Percentiles rank a stretch among this genome's conserved stretches.
These are phyloP conservation scores for Rosa multiflora DNA, from an alignment of 306 rosid species.

Conservation along the genomic window DNA sequence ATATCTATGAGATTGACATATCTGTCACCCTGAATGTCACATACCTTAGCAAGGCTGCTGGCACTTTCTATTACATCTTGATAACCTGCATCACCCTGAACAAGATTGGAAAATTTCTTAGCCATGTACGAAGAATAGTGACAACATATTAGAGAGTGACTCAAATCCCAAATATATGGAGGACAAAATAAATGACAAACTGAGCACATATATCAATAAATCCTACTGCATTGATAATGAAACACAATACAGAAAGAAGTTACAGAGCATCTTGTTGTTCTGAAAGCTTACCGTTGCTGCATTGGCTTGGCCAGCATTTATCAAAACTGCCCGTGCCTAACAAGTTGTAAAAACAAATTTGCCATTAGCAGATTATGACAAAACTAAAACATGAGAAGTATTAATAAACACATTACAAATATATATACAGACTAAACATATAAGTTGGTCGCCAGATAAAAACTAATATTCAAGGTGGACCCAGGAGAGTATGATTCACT, in stretches of 20 bases:
- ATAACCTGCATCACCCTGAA: constrained; percentile 92
- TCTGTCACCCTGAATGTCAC: constrained; percentile 6
- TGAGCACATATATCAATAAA: background rate
- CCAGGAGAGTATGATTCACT: background rate
- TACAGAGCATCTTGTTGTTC: background rate
- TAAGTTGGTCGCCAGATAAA: background rate
- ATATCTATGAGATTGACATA: background rate
- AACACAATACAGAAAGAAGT: background rate
- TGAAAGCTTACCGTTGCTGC: constrained; percentile 71
- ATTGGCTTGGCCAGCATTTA: constrained; percentile 98
- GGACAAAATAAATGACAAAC: background rate
- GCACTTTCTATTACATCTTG: constrained; percentile 66
- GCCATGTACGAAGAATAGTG: constrained; percentile 7
- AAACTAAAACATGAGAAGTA: background rate
- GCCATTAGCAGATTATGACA: constrained; percentile 22
- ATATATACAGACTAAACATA: background rate
- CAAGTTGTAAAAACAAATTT: constrained; percentile 23
- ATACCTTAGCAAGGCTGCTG: constrained; percentile 65
- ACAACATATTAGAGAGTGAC: background rate
- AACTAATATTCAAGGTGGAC: background rate
- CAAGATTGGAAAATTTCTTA: constrained; percentile 29
- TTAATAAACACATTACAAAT: background rate
- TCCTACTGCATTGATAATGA: background rate
- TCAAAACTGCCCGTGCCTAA: constrained; percentile 91
- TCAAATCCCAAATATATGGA: background rate